A percentile compares a stretch with the other conserved stretches of the same genome.
These are phyloP conservation scores for Mycosarcoma mackinlayi DNA, from an alignment of 1,284 basidiomycete species.

Conservation along the genomic window DNA sequence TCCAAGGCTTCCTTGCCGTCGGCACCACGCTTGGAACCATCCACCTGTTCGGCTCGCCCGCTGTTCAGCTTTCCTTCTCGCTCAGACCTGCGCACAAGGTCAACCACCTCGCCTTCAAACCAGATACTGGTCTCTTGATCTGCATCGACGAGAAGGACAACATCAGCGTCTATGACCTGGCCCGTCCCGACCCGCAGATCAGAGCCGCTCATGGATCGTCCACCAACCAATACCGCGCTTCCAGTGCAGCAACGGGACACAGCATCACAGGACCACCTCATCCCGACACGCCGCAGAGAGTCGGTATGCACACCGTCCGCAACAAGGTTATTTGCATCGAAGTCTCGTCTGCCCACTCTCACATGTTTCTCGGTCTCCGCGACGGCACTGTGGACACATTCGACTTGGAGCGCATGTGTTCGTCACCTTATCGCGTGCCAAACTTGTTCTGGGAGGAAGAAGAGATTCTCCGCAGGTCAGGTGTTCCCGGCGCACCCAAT, in stretches of 20 bases:
- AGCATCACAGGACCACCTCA: constrained; percentile 50
- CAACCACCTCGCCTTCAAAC: constrained; percentile 76
- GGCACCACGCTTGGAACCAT: constrained; percentile 75
- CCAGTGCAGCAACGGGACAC: constrained; percentile 34
- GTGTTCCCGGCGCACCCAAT: constrained; percentile 72
- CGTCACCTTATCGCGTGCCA: constrained; percentile 66
- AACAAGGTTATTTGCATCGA: constrained; percentile 72
- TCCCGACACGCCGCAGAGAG: constrained; percentile 55
- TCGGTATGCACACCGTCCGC: constrained; percentile 54
- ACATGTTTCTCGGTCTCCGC: constrained; percentile 73
- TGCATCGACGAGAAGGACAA: constrained; percentile 77
- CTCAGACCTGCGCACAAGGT: constrained; percentile 73
- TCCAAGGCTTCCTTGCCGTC: constrained; percentile 75
- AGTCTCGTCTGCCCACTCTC: constrained; percentile 79
- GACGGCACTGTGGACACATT: constrained; percentile 70
- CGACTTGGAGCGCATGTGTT: constrained; percentile 67
- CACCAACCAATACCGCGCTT: constrained; percentile 40
- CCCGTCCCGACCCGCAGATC: constrained; percentile 69
- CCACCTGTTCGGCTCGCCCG: constrained; percentile 76
- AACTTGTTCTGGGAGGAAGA: constrained; percentile 80
- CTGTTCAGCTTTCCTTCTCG: constrained; percentile 74
- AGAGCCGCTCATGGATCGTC: constrained; percentile 43
- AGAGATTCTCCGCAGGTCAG: constrained; percentile 73
- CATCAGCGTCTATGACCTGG: constrained; percentile 79
- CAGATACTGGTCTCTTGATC: constrained; percentile 74